Conservation (phyloP, 768 basidiomycete species). For the Leccinum uliginosum region DNA sequence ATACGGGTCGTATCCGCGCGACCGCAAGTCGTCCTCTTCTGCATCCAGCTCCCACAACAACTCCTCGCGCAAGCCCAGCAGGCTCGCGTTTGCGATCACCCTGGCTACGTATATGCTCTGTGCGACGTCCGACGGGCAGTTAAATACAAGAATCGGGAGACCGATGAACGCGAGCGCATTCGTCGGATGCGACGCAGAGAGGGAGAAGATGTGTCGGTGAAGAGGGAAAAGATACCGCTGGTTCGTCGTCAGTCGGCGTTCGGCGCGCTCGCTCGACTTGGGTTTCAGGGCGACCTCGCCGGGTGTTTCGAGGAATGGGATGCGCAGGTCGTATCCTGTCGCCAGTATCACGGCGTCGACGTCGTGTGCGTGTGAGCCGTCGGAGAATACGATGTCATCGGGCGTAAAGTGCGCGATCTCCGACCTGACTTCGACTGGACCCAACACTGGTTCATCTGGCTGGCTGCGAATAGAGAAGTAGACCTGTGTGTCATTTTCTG, state of each 20-base stretch:
- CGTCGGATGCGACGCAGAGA: conserved; percentile 42
- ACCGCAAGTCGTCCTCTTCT: conserved; percentile 38
- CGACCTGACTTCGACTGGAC: conserved; percentile 33
- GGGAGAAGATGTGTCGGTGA: conserved; percentile 48
- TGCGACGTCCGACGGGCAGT: conserved; percentile 46
- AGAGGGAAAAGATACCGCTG: conserved; percentile 52
- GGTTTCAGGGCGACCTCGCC: conserved; percentile 18
- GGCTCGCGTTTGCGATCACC: conserved; percentile 37
- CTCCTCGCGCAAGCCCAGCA: conserved; percentile 38
- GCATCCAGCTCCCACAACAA: conserved; percentile 38
- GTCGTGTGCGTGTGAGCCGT: conserved; percentile 37
- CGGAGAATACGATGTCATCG: conserved; percentile 42
- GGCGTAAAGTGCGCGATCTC: conserved; percentile 47
- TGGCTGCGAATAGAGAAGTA: conserved; percentile 36
- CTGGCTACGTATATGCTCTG: conserved; percentile 47
- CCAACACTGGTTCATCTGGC: conserved; percentile 10
- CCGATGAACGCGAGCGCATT: conserved; percentile 55
- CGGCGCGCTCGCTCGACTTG: conserved; percentile 10
- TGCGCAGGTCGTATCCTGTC: conserved; percentile 51
- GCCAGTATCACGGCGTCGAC: conserved; percentile 48
- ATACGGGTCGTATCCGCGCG: conserved; percentile 46
- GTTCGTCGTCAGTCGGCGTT: conserved; percentile 40
- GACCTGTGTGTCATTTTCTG: conserved; percentile 12
- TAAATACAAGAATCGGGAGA: conserved; percentile 43
- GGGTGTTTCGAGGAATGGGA: conserved; percentile 44